Evolutionary conservation across 1,284 basidiomycete species (phyloP).

Genomic region (Fistulinella cinereoalba): DNA sequence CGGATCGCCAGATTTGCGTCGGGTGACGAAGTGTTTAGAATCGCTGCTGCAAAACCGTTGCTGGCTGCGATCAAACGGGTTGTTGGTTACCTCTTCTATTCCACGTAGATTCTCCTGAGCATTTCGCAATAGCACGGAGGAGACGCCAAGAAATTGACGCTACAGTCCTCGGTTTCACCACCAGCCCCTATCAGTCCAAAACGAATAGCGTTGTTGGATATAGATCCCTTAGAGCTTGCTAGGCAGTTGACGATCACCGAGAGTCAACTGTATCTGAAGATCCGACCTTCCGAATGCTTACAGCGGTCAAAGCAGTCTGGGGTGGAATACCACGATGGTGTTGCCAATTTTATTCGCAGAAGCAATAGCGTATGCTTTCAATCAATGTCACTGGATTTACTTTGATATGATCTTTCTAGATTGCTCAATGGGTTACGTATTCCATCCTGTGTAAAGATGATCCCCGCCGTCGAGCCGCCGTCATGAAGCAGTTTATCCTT

Average conservation of each 20-base stretch:
- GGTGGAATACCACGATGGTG: constrained; percentile 52
- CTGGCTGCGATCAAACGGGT: constrained; percentile 51
- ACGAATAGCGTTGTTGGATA: constrained; percentile 58
- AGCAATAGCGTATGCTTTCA: constrained; percentile 56
- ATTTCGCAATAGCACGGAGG: constrained; percentile 39
- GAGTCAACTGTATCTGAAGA: constrained; percentile 64
- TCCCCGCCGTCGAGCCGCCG: constrained; percentile 60
- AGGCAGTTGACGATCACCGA: constrained; percentile 80
- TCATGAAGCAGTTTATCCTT: constrained; percentile 77
- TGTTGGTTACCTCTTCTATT: constrained; percentile 37
- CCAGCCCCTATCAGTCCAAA: constrained; percentile 62
- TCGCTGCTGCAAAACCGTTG: constrained; percentile 53
- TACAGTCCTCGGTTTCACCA: constrained; percentile 38
- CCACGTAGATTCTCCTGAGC: not conserved
- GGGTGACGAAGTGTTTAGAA: constrained; percentile 41
- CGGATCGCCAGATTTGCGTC: constrained; percentile 55
- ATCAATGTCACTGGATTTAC: not conserved
- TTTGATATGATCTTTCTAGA: constrained; percentile 31
- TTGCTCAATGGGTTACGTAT: constrained; percentile 76
- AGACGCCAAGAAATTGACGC: constrained; percentile 30
- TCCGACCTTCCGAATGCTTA: constrained; percentile 72
- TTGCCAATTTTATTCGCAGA: constrained; percentile 70
- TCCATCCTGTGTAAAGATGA: constrained; percentile 70
- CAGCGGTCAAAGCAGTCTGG: constrained; percentile 54
- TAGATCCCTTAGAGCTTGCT: constrained; percentile 76